Conservation (phyloP, 352 stramenopile genomes). For the Phytopythium cucurbitacearum region DNA sequence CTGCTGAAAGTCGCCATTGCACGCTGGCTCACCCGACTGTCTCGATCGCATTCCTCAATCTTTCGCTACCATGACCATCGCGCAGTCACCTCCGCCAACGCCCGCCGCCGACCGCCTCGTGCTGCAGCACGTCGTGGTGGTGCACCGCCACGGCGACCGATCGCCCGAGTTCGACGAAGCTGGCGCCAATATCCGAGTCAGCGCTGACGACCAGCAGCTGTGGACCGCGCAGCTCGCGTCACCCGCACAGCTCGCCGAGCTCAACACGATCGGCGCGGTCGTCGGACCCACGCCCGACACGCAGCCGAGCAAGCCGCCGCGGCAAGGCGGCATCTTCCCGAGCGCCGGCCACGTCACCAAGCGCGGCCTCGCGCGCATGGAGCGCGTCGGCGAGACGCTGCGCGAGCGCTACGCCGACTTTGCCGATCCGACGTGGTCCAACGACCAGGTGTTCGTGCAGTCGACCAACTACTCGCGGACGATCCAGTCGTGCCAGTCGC, state of each 20-base stretch:
- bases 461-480: constrained; percentile 25
- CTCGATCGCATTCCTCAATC: background rate
- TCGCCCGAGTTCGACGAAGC: constrained; percentile 14
- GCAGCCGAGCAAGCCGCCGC: constrained; percentile 1
- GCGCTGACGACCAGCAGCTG: constrained; percentile 15
- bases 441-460: constrained; percentile 17
- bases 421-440: background rate
- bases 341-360: constrained; percentile 27
- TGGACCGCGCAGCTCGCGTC: constrained; percentile 14
- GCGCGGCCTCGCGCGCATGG: constrained; percentile 14
- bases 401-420: constrained; percentile 14
- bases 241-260: constrained; percentile 12
- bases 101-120: constrained; percentile 20
- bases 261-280: constrained; percentile 10
- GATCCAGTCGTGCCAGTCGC: constrained; percentile 15
- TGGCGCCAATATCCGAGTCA: constrained; percentile 14
- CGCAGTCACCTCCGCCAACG: background rate
- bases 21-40: too few relatives aligned
- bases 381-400: constrained; percentile 5
- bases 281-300: constrained; percentile 8
- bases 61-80: background rate
- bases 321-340: constrained; percentile 12
- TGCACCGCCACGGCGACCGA: constrained; percentile 70
- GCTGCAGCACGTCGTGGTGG: constrained; percentile 70
- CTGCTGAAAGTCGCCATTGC: too few relatives aligned